Conservation (phyloP, 257 asterid species). For the Dorcoceras hygrometricum region DNA sequence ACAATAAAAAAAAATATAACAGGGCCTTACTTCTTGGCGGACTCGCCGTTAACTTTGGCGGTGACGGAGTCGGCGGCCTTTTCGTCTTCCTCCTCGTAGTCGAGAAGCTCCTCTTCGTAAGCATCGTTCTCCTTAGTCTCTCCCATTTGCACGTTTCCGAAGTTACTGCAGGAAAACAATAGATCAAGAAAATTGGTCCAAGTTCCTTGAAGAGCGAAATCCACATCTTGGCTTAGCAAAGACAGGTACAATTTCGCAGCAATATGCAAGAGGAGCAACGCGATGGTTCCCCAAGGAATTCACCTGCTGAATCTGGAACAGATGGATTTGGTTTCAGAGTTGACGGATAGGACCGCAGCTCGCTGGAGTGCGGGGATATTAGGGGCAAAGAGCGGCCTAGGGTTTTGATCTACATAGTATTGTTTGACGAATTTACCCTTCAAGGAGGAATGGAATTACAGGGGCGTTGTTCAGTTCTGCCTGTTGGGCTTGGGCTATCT, state of each 20-base stretch:
- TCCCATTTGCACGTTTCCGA: slow-evolving; percentile 43
- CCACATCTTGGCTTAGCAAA: not conserved
- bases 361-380: not conserved
- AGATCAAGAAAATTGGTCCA: slow-evolving; percentile 21
- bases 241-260: not conserved
- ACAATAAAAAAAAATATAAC: not conserved
- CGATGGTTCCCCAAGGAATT: not conserved
- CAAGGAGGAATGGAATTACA: too few relatives aligned
- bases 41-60: slow-evolving; percentile 77
- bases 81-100: slow-evolving; percentile 93
- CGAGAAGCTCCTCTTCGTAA: slow-evolving; percentile 90
- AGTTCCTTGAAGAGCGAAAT: not conserved
- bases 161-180: slow-evolving; percentile 25
- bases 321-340: not conserved
- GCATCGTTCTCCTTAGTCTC: slow-evolving; percentile 76
- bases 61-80: slow-evolving; percentile 56
- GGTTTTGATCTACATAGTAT: not conserved
- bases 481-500: too few relatives aligned
- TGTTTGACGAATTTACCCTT: not conserved
- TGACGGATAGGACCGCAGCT: not conserved
- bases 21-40: slow-evolving; percentile 64
- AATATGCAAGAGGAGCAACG: not conserved
- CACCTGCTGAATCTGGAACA: not conserved
- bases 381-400: not conserved
- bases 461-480: too few relatives aligned